These are phyloP conservation scores for Casuarina cunninghamiana DNA, from an alignment of 306 rosid species.

Conservation along the genomic window DNA sequence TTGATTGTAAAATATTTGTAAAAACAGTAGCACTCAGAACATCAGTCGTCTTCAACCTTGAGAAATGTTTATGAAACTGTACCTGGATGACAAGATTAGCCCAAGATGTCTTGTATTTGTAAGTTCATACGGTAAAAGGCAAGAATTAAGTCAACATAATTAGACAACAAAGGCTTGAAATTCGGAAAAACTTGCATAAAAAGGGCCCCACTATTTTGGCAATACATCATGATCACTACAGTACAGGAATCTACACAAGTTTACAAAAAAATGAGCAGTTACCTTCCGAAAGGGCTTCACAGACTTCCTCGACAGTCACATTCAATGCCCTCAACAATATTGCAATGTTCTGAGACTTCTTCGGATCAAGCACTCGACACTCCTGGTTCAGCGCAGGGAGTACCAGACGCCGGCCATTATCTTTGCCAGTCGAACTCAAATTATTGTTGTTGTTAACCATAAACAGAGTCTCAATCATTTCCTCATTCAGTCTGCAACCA, in stretches of 20 bases:
- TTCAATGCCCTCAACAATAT: constrained; percentile 83
- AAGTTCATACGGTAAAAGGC: neutral
- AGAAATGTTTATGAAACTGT: neutral
- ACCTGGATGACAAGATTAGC: neutral
- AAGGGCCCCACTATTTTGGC: neutral
- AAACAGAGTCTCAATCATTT: constrained; percentile 88
- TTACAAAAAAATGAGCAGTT: neutral
- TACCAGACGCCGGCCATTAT: constrained; percentile 45
- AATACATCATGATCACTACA: neutral
- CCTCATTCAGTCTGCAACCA: constrained; percentile 81
- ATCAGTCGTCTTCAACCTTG: neutral
- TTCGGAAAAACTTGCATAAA: neutral
- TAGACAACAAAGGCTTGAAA: neutral
- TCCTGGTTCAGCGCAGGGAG: constrained; percentile 47
- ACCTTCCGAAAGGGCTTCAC: constrained; percentile 93
- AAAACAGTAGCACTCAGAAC: neutral
- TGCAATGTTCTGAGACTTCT: constrained; percentile 92
- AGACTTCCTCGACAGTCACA: constrained; percentile 91
- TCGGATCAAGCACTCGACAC: constrained; percentile 85
- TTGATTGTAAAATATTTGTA: neutral
- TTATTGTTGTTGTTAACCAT: constrained; percentile 47
- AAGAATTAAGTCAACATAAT: neutral
- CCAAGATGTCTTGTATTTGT: neutral
- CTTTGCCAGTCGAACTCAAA: constrained; percentile 45
- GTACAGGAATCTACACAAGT: neutral